Conservation (phyloP, 352 stramenopile genomes). For the Globisporangium uncinulatum region DNA sequence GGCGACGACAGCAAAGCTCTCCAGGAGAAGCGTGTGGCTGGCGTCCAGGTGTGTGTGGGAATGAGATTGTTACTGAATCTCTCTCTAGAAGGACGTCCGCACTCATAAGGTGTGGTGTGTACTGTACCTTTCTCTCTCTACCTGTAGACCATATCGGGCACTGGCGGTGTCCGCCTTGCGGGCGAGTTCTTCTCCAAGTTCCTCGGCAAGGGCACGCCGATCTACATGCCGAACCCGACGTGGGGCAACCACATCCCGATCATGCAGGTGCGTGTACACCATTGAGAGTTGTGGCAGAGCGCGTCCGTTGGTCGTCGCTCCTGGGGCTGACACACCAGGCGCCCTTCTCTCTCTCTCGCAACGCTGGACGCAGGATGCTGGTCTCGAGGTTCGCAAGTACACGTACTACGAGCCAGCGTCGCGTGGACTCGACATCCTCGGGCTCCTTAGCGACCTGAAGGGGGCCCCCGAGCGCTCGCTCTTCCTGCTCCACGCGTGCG, state of each 20-base stretch:
- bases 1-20: constrained; percentile 92
- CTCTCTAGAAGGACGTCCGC: too few relatives aligned
- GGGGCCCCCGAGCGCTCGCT: constrained; percentile 91
- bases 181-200: constrained; percentile 95
- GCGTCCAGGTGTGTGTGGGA: constrained; percentile 73
- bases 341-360: background rate
- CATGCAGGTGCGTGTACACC: constrained; percentile 50
- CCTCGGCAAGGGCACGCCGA: constrained; percentile 75
- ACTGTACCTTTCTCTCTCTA: background rate
- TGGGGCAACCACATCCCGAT: constrained; percentile 99
- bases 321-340: constrained; percentile 1
- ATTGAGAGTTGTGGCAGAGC: too few relatives aligned
- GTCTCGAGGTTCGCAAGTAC: constrained; percentile 77
- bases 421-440: constrained; percentile 90
- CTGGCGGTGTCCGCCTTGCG: constrained; percentile 94
- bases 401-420: constrained; percentile 84
- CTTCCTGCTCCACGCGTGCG: constrained; percentile 98
- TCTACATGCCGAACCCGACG: constrained; percentile 99
- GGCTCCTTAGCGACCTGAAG: constrained; percentile 94
- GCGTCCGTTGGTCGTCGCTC: too few relatives aligned
- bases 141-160: constrained; percentile 99
- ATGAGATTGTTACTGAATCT: background rate
- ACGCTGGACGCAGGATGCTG: constrained; percentile 36
- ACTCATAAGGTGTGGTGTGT: too few relatives aligned
- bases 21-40: constrained; percentile 89